Conservation (phyloP, 2,329 filamentous ascomycete species). For the Colletotrichum tofieldiae region DNA sequence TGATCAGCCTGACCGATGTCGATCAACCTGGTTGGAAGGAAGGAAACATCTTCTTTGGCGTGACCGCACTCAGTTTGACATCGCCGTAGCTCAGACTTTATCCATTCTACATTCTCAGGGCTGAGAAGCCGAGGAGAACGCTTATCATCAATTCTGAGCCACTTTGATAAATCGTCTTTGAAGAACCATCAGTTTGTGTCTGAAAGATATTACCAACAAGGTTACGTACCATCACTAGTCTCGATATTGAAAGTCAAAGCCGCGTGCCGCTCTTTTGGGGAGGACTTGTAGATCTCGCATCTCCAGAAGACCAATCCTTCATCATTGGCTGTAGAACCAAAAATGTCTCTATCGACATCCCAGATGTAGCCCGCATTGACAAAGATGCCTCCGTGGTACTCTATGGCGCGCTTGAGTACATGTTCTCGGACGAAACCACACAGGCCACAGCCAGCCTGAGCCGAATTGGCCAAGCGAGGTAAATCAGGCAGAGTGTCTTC, state of each 20-base stretch:
- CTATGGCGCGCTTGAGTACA: neutral
- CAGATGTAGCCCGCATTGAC: constrained; percentile 3
- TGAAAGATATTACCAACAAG: too few species aligned
- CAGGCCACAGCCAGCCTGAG: neutral
- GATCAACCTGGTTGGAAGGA: constrained; percentile 14
- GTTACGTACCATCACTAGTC: neutral
- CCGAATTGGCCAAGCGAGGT: neutral
- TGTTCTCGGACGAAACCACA: constrained; percentile 6
- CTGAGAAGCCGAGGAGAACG: neutral
- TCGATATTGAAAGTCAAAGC: constrained; percentile 17
- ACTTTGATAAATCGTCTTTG: neutral
- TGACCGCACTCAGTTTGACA: constrained; percentile 11
- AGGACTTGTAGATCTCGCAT: constrained; percentile 7
- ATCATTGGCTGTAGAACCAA: neutral
- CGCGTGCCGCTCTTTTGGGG: neutral
- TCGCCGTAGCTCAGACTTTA: neutral
- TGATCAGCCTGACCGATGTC: neutral
- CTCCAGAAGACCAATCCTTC: constrained; percentile 17
- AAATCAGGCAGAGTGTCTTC: neutral
- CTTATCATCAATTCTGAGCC: constrained; percentile 1
- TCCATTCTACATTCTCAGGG: neutral
- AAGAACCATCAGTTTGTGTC: too few species aligned
- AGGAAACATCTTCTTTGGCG: neutral
- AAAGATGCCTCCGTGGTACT: neutral
- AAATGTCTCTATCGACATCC: neutral